Base-by-base conservation (phyloP, 2,329 filamentous ascomycete genomes). In the Colletotrichum truncatum region DNA sequence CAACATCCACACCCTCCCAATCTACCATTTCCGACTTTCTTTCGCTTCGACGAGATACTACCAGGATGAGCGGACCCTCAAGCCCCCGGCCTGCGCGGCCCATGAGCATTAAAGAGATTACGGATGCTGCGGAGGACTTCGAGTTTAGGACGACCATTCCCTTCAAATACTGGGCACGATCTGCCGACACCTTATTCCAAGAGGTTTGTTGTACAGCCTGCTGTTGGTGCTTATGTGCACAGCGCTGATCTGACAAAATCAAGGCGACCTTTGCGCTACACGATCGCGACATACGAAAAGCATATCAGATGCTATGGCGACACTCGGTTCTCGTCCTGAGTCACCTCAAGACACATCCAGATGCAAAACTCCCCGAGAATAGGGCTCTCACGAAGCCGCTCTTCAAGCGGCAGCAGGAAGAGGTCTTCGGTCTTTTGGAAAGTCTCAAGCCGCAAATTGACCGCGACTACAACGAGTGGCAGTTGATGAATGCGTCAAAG, bases 281-380 rank as follows among this genome's bases (percentile, higher is more conserved):
- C 41, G 95, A 98, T 77, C 91, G 91, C 72, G 94, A 98, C 78
- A 89, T 93, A 69, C 89, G 94, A 71, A 91, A 96, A 74, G 93
- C 95, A 4, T 99, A 97, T 77, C 86, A 98, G 58, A 89, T 98
- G 64, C 87, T 97, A n/a, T 93, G 96, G 75, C 90, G 96, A 70
- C 94, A 97, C 79, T 93, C 93, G 9, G 86, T 91, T 56, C 88
- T 99, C n/a, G 87, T 97, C 23, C 82, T 97, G 26, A 87, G 93
- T 6, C 86, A 91, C 57, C 83, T 99, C 8, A 85, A 87, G 0
- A 85, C 82, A 2, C 96, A 98, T 71, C 94, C 95, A 1, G 89
- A 96, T 60, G 88, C 88, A 46, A 91, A 87, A 70, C 85, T 88
- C 7, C 84, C 87, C 9, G 87, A 91, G 34, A 89, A 88, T 8